A percentile compares a stretch with the other conserved stretches of the same genome.
Conservation (phyloP, 1,284 basidiomycete genomes). For the Cutaneotrichosporon cyanovorans region DNA sequence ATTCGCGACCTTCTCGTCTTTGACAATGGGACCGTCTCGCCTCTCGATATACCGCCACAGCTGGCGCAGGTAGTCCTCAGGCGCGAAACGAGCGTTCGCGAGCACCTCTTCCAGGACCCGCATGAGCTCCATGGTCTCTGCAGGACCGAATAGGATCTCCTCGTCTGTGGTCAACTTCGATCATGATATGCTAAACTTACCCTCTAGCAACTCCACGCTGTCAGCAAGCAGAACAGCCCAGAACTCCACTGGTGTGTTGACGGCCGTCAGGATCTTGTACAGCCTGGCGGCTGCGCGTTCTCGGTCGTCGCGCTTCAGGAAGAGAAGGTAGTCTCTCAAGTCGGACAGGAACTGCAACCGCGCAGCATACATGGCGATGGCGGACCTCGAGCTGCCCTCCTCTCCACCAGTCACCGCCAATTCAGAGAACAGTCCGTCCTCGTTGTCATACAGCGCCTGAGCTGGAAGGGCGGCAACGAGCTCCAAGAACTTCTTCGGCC, state of each 20-base stretch:
- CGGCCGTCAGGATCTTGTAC: slow-evolving; percentile 41
- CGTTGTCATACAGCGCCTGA: slow-evolving; percentile 31
- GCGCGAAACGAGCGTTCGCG: slow-evolving; percentile 31
- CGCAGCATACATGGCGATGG: slow-evolving; percentile 30
- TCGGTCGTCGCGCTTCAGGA: slow-evolving; percentile 37
- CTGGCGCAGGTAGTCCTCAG: slow-evolving; percentile 35
- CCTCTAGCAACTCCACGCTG: slow-evolving; percentile 44
- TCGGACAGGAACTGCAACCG: slow-evolving; percentile 47
- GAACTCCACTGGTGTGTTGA: slow-evolving; percentile 45
- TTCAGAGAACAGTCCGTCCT: slow-evolving; percentile 11
- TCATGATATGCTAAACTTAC: slow-evolving; percentile 21
- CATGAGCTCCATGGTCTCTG: slow-evolving; percentile 47
- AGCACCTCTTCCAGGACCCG: slow-evolving; percentile 46
- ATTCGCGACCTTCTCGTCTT: slow-evolving; percentile 1
- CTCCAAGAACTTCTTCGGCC: slow-evolving; percentile 27
- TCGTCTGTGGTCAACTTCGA: slow-evolving; percentile 29
- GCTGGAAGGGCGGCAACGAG: slow-evolving; percentile 34
- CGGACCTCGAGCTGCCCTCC: neutral
- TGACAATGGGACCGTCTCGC: neutral
- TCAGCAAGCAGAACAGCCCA: slow-evolving; percentile 47
- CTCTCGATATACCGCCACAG: slow-evolving; percentile 20
- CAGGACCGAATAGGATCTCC: slow-evolving; percentile 40
- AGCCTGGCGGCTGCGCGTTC: slow-evolving; percentile 42
- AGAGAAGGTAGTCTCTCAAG: slow-evolving; percentile 48
- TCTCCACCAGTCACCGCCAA: neutral